A percentile compares a stretch with the other conserved stretches of the same genome.
These are phyloP conservation scores for Ormosia semicastrata DNA, from an alignment of 306 rosid species.

Conservation along the genomic window DNA sequence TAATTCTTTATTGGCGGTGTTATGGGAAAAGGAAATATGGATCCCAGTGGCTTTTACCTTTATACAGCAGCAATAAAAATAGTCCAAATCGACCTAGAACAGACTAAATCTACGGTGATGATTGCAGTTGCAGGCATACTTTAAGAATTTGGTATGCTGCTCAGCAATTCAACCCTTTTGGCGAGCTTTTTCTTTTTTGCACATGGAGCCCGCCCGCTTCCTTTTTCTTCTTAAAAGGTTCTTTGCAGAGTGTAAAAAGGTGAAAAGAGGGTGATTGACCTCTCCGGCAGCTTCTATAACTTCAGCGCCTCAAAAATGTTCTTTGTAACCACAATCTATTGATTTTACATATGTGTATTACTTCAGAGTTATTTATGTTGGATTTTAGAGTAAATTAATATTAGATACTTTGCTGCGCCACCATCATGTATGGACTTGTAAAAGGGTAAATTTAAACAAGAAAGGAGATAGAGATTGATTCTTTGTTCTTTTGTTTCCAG, in stretches of 20 bases:
- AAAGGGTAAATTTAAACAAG: background rate
- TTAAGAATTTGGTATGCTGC: constrained; percentile 18
- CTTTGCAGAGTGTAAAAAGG: background rate
- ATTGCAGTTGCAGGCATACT: constrained; percentile 18
- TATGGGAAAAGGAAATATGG: constrained; percentile 70
- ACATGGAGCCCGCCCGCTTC: constrained; percentile 5
- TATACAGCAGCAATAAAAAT: constrained; percentile 55
- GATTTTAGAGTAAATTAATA: constrained; percentile 3
- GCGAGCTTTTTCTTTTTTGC: constrained; percentile 32
- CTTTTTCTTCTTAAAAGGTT: background rate
- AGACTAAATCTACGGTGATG: constrained; percentile 42
- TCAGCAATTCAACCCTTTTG: constrained; percentile 12
- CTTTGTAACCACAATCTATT: constrained; percentile 7
- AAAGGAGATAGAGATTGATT: background rate
- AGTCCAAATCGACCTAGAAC: constrained; percentile 69
- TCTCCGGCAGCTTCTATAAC: background rate
- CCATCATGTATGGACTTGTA: constrained; percentile 6
- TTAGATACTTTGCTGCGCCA: background rate
- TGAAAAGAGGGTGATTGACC: constrained; percentile 16
- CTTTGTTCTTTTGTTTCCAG: background rate
- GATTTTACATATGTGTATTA: constrained; percentile 12
- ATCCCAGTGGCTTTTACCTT: constrained; percentile 70
- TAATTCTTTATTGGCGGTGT: constrained; percentile 90
- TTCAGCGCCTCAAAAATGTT: constrained; percentile 4
- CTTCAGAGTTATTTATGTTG: background rate